Conservation (phyloP, 148 eudicot genomes). For the Rhododendron vialii region DNA sequence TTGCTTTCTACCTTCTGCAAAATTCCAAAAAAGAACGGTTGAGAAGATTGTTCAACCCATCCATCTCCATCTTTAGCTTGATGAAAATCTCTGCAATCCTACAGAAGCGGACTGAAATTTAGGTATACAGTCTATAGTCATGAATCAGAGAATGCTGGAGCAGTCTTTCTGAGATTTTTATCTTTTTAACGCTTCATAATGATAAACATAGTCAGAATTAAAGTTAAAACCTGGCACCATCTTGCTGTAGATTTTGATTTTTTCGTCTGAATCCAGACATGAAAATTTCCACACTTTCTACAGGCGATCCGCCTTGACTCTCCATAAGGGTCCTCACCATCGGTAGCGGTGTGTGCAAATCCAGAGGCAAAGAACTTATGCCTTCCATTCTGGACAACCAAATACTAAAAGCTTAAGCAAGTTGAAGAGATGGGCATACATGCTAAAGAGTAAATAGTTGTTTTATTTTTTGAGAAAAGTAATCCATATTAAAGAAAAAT, state of each 20-base stretch:
- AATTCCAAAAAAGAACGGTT: slow-evolving; percentile 77
- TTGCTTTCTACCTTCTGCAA: slow-evolving; percentile 65
- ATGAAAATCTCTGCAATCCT: slow-evolving; percentile 96
- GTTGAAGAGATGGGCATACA: not conserved
- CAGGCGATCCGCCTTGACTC: slow-evolving; percentile 80
- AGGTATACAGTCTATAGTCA: too few relatives aligned
- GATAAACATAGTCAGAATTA: not conserved
- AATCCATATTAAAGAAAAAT: not conserved
- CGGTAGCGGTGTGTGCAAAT: slow-evolving; percentile 60
- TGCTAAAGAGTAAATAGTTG: not conserved
- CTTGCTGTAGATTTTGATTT: slow-evolving; percentile 82
- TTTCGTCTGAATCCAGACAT: slow-evolving; percentile 72
- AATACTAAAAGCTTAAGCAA: slow-evolving; percentile 14
- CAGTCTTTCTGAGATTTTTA: not conserved
- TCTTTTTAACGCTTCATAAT: not conserved
- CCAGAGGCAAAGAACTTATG: slow-evolving; percentile 57
- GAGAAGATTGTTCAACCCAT: slow-evolving; percentile 96
- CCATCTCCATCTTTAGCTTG: slow-evolving; percentile 99
- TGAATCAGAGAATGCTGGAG: not conserved
- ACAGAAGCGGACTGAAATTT: slow-evolving; percentile 16
- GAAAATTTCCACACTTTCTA: slow-evolving; percentile 83
- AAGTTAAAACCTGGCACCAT: slow-evolving; percentile 86
- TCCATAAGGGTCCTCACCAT: slow-evolving; percentile 54
- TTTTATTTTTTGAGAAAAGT: not conserved
- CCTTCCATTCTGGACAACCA: slow-evolving; percentile 57